phyloP scores from a whole-genome alignment of 1,284 basidiomycete species.

The Dichomitus squalens region DNA sequence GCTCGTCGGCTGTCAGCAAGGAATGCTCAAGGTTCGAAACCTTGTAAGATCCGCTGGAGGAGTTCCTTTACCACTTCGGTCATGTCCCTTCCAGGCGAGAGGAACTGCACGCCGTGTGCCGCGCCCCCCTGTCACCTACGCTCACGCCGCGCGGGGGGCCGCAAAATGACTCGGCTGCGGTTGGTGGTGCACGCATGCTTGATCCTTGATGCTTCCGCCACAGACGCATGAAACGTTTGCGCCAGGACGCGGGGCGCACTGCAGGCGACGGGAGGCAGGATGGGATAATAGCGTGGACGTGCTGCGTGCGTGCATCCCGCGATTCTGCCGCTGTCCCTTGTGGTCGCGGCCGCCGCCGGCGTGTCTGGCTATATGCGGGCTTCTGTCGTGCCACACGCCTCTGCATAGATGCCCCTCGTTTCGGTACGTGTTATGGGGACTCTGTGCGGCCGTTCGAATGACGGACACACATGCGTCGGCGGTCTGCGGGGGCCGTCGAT shows the following conservation, averaged over 20 bases:
- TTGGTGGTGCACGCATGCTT: background rate
- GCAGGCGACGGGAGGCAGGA: too few relatives aligned
- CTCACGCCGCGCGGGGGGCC: background rate
- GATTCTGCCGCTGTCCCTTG: slow-evolving; percentile 9
- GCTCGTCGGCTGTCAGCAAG: background rate
- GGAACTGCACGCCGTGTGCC: slow-evolving; percentile 1
- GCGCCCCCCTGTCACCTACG: slow-evolving; percentile 7
- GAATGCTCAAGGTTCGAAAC: slow-evolving; percentile 3
- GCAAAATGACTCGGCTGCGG: too few relatives aligned
- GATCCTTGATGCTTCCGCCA: background rate
- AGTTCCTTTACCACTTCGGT: slow-evolving; percentile 8
- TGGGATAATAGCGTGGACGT: too few relatives aligned
- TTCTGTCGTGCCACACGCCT: background rate
- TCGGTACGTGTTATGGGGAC: background rate
- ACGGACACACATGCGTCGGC: too few relatives aligned
- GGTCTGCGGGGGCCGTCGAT: too few relatives aligned
- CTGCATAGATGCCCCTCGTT: background rate
- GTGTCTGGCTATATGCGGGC: background rate
- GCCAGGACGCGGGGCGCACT: too few relatives aligned
- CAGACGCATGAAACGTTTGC: background rate
- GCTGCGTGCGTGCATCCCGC: background rate
- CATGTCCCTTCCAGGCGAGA: slow-evolving; percentile 5
- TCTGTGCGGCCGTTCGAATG: background rate
- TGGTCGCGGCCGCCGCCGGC: background rate
- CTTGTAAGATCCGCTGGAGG: slow-evolving; percentile 7